Base-by-base conservation (phyloP, 495 filamentous ascomycete species). In the Xanthoparmelia taractica region DNA sequence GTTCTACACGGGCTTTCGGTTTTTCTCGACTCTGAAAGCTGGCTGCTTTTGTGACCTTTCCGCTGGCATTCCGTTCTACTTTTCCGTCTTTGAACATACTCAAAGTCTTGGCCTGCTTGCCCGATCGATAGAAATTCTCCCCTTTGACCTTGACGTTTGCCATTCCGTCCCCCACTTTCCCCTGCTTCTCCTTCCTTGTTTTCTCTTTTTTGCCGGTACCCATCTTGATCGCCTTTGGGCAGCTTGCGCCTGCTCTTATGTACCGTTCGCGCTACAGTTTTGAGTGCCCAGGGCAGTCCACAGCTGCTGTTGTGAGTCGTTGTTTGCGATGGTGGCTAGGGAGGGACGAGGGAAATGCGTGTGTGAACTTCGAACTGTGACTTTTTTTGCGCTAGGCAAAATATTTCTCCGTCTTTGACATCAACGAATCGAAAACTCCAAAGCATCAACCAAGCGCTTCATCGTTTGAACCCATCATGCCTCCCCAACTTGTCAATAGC, bases 181-280 rank as follows among this genome's bases (percentile, higher is more conserved):
- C 91, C 80, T 96, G 83, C 67, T 90, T 80, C 81, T 80, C 80
- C 75, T 87, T 87, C 73, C 94, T 87, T 72, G 77, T 78, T 66
- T 82, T 85, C 75, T 98, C 94, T 78, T 97, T 97, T 83, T 97
- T 98, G 68, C 85, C 87, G 57, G 89, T 92, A 77, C 95, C 95
- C 94, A 98, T 97, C 61, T 63, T 83, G 67, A 50, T 23, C 17
- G 20, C 10, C 40, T 15, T 8, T 29, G 15, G 8, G 43, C n/a
- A 63, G 55, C 31, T 18, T 25, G n/a, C n/a, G 29, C 54, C 40
- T 63, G 38, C 38, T 63, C 6, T 15, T 17, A 18, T 5, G 23
- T 29, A 20, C 54, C 29, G 48, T 55, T 40, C 34, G 34, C n/a
- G n/a, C n/a, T n/a, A n/a, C n/a, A n/a, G n/a, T n/a, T n/a, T n/a